Evolutionary conservation across 2,329 filamentous ascomycete species (phyloP), one percentile per base, ranked within the genome.

Genomic region (Ceratocystis variospora): DNA sequence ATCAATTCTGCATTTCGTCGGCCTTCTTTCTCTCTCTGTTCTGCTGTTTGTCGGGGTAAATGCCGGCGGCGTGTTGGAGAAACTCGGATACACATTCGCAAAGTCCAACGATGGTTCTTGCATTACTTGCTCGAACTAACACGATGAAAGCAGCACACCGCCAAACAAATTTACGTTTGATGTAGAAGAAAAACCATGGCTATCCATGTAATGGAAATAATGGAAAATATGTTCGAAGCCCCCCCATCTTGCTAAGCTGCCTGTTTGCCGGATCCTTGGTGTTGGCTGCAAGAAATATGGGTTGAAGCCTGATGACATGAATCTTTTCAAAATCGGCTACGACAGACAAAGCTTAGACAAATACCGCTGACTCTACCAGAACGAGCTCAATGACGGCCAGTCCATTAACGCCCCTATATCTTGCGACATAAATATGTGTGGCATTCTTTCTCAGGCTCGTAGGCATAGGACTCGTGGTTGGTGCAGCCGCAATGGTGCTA

Each of bases 81-180:
- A 22, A 0, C n/a, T 22, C 19, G n/a, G 46, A 22, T 50, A 50
- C 5, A 19, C 15, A 22, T 50, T 8, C 17, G 2, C 19, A 3
- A 22, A 50, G 7, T 10, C 2, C 17, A 7, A 1, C n/a, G 0
- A 0, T 19, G 17, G 33, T n/a, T 3, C 17, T 50, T n/a, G 19
- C 19, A 50, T 5, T 10, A 1, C n/a, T 8, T 2, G 7, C 19
- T 50, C 46, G 5, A 1, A 22, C 7, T 3, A 50, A 5, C 7
- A 50, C 17, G 1, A 19, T 1, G 0, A n/a, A 8, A 5, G 19
- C 46, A 3, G 5, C 8, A 1, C 22, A 6, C n/a, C 1, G 6
- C 46, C n/a, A 19, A 19, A 22, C 17, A 2, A 22, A 50, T n/a
- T 50, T 5, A 19, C n/a, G 1, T 8, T 50, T 22, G 17, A 50